Conservation (phyloP, 2,329 filamentous ascomycete genomes). For the Clathrospora elynae region DNA sequence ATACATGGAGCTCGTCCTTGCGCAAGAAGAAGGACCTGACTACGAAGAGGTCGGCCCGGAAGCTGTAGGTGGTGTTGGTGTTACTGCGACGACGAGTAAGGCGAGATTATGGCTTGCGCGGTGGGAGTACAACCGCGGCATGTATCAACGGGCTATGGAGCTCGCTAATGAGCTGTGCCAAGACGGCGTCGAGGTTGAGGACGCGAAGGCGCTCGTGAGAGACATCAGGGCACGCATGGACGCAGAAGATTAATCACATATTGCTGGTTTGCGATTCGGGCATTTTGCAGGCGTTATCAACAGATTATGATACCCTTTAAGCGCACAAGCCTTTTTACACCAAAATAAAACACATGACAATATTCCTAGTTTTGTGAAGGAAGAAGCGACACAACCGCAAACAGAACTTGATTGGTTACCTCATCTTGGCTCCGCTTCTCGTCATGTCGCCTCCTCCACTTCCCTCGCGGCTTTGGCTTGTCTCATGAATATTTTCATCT, state of each 20-base stretch:
- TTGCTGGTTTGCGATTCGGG: neutral
- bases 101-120: slow-evolving; percentile 92
- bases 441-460: too few relatives aligned
- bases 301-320: slow-evolving; percentile 16
- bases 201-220: slow-evolving; percentile 89
- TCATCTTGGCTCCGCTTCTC: too few relatives aligned
- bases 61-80: slow-evolving; percentile 69
- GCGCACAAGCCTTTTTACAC: too few relatives aligned
- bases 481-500: too few relatives aligned
- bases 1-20: slow-evolving; percentile 95
- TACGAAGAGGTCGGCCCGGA: slow-evolving; percentile 46
- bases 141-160: slow-evolving; percentile 76
- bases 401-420: too few relatives aligned
- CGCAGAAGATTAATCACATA: slow-evolving; percentile 5
- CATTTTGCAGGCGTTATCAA: slow-evolving; percentile 13
- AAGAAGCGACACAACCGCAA: too few relatives aligned
- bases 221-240: slow-evolving; percentile 80
- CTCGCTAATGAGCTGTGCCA: slow-evolving; percentile 90
- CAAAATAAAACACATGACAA: too few relatives aligned
- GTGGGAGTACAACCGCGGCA: slow-evolving; percentile 74
- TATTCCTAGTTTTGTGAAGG: too few relatives aligned
- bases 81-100: slow-evolving; percentile 88
- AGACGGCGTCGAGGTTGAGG: slow-evolving; percentile 94
- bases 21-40: slow-evolving; percentile 79
- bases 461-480: too few relatives aligned